Conservation (phyloP, 208 protist species). For the Naegleria lovaniensis region DNA sequence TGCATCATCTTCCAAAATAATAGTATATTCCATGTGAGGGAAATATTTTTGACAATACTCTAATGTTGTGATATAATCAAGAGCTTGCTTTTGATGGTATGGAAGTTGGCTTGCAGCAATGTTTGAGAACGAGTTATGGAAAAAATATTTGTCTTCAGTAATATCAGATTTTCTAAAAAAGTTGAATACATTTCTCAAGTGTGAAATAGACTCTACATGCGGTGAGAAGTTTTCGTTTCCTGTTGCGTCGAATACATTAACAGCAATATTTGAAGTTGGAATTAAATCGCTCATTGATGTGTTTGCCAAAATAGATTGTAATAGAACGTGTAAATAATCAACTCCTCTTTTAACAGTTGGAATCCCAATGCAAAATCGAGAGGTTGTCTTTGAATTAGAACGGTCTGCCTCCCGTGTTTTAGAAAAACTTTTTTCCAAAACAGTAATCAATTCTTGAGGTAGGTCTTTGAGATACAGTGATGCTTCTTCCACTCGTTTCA, state of each 20-base stretch:
- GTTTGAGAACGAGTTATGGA: not conserved
- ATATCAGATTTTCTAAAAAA: not conserved
- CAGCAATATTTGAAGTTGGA: not conserved
- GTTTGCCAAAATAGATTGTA: not conserved
- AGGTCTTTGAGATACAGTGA: not conserved
- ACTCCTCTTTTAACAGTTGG: not conserved
- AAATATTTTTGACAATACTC: not conserved
- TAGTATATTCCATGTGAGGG: not conserved
- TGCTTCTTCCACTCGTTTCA: not conserved
- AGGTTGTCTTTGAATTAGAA: not conserved
- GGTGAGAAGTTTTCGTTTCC: not conserved
- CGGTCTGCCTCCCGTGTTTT: not conserved
- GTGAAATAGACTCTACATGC: not conserved
- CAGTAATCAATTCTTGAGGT: not conserved
- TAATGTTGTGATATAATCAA: not conserved
- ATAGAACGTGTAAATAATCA: not conserved
- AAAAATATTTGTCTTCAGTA: not conserved
- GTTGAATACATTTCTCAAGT: not conserved
- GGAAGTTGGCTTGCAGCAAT: not conserved
- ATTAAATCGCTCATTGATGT: not conserved
- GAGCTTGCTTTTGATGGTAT: not conserved
- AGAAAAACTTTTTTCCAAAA: not conserved
- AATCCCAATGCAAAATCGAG: not conserved
- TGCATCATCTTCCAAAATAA: slow-evolving; percentile 6
- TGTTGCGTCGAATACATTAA: not conserved